These are phyloP conservation scores for Sporisorium graminicola DNA, from an alignment of 1,284 basidiomycete genomes.

Conservation along the genomic window DNA sequence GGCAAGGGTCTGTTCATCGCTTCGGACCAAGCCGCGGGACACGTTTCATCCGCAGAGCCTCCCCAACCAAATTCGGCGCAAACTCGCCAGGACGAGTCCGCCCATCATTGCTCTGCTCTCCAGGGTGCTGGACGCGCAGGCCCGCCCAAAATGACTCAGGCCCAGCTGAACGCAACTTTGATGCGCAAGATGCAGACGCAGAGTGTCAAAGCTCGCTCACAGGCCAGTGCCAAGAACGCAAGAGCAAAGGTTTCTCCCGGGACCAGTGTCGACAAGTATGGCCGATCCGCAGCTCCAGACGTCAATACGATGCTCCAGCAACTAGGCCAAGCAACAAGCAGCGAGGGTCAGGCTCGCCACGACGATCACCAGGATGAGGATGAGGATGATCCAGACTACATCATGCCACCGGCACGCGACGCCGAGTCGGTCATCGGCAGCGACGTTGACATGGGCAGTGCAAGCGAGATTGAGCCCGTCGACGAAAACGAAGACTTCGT, in stretches of 20 bases:
- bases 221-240: conserved; percentile 24
- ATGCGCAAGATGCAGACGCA: conserved; percentile 54
- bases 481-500: conserved; percentile 32
- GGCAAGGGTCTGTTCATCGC: conserved; percentile 54
- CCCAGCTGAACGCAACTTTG: conserved; percentile 57
- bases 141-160: conserved; percentile 49
- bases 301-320: conserved; percentile 36
- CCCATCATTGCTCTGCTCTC: background rate
- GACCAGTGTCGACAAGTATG: background rate
- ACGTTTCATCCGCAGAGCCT: conserved; percentile 26
- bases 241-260: background rate
- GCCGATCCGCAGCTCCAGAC: conserved; percentile 27
- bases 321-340: conserved; percentile 11
- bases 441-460: conserved; percentile 49
- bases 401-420: conserved; percentile 36
- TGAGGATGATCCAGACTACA: conserved; percentile 43
- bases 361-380: conserved; percentile 31
- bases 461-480: conserved; percentile 35
- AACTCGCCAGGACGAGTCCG: conserved; percentile 3
- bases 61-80: conserved; percentile 17
- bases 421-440: conserved; percentile 45
- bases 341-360: conserved; percentile 9
- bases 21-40: conserved; percentile 41
- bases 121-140: conserved; percentile 17
- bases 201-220: conserved; percentile 38